phyloP scores from a whole-genome alignment of 2,329 filamentous ascomycete genomes.

The Scolecobasidium constrictum region DNA sequence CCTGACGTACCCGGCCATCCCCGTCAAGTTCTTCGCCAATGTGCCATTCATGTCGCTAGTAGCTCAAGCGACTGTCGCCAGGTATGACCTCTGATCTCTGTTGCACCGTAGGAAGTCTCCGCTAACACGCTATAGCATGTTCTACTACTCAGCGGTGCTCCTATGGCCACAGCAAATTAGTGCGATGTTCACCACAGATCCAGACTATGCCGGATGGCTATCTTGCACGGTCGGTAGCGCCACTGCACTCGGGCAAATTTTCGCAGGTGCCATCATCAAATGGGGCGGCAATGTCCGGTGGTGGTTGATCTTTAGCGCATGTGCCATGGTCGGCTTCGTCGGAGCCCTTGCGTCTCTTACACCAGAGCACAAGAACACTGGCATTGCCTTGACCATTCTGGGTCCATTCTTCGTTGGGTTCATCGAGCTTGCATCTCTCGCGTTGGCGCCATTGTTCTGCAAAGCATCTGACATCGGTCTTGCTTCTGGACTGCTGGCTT shows the following conservation, averaged over 20 bases:
- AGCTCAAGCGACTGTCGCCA: constrained; percentile 24
- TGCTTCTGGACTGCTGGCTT: constrained; percentile 12
- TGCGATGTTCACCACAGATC: constrained; percentile 13
- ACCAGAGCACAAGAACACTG: constrained; percentile 14
- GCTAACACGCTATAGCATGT: constrained; percentile 17
- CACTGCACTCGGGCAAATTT: constrained; percentile 13
- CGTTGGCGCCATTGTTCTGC: constrained; percentile 23
- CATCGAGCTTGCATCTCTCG: constrained; percentile 17
- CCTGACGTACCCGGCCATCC: constrained; percentile 19
- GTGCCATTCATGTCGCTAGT: constrained; percentile 14
- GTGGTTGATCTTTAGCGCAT: constrained; percentile 13
- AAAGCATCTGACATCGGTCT: constrained; percentile 16
- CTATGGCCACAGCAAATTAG: constrained; percentile 14
- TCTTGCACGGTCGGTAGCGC: constrained; percentile 24
- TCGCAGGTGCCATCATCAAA: constrained; percentile 12
- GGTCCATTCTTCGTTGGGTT: constrained; percentile 19
- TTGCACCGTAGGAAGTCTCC: constrained; percentile 10
- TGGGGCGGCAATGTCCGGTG: constrained; percentile 12
- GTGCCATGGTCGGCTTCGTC: constrained; percentile 15
- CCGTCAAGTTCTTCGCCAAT: constrained; percentile 14
- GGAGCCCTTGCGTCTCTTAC: constrained; percentile 13
- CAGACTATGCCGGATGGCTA: constrained; percentile 18
- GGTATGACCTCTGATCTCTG: constrained; percentile 9
- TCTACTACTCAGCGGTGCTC: constrained; percentile 16
- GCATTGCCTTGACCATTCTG: constrained; percentile 15